Evolutionary conservation across 2,329 filamentous ascomycete genomes (phyloP).

Genomic region (Samsoniella hepiali): DNA sequence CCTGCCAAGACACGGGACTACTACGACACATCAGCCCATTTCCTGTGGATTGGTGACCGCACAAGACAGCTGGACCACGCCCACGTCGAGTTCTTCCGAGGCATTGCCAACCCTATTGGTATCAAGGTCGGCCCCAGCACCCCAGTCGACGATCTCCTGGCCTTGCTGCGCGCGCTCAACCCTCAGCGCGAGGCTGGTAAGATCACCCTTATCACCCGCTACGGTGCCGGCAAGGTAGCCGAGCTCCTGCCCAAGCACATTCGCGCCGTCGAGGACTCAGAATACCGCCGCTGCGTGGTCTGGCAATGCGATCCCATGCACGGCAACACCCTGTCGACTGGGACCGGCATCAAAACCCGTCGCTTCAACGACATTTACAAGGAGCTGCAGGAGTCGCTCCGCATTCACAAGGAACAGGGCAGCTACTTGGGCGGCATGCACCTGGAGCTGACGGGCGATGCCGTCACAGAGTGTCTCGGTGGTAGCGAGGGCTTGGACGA

Average conservation of each 20-base stretch:
- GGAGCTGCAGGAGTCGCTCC: constrained; percentile 78
- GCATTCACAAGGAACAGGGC: constrained; percentile 77
- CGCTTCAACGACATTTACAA: constrained; percentile 86
- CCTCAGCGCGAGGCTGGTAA: constrained; percentile 80
- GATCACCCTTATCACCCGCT: constrained; percentile 93
- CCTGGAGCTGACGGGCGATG: constrained; percentile 90
- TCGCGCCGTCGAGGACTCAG: constrained; percentile 78
- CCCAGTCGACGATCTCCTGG: constrained; percentile 68
- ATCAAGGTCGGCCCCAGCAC: constrained; percentile 94
- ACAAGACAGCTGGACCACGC: constrained; percentile 90
- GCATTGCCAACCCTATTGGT: constrained; percentile 91
- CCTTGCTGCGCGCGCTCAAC: constrained; percentile 81
- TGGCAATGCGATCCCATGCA: constrained; percentile 99
- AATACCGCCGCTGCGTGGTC: constrained; percentile 65
- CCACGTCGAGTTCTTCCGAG: constrained; percentile 96
- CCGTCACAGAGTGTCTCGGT: constrained; percentile 92
- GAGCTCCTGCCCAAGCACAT: constrained; percentile 80
- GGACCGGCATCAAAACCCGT: constrained; percentile 82
- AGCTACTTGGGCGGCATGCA: constrained; percentile 93
- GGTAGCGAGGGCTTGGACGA: constrained; percentile 84
- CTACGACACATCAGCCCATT: constrained; percentile 94
- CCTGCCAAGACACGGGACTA: constrained; percentile 54
- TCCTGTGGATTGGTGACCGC: constrained; percentile 97
- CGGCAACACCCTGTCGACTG: constrained; percentile 70
- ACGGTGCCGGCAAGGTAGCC: constrained; percentile 76